These are phyloP conservation scores for Hypocreales sp. DNA, from an alignment of 2,329 filamentous ascomycete genomes.

Conservation along the genomic window DNA sequence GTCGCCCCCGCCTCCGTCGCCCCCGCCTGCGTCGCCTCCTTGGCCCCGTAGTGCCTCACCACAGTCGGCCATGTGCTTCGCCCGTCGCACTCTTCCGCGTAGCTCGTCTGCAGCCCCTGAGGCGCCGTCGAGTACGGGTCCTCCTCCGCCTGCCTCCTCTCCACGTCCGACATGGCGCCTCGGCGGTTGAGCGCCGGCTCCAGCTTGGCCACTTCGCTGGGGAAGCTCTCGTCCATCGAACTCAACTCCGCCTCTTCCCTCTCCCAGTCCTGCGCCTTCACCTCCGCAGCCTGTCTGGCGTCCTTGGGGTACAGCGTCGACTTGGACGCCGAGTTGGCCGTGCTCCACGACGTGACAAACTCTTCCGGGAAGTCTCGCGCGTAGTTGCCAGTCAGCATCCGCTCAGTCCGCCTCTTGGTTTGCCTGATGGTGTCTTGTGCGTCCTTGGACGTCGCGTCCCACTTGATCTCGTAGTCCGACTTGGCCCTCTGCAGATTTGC, in stretches of 20 bases:
- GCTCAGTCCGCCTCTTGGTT: not conserved
- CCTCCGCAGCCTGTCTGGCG: no score
- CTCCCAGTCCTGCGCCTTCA: slow-evolving; percentile 3
- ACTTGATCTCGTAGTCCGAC: slow-evolving; percentile 4
- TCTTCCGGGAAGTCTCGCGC: slow-evolving; percentile 37
- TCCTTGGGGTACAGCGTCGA: slow-evolving; percentile 10
- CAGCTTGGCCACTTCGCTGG: slow-evolving; percentile 9
- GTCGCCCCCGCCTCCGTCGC: not conserved
- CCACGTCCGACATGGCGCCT: slow-evolving; percentile 2
- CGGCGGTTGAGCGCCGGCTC: slow-evolving; percentile 16
- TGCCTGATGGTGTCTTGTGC: slow-evolving; percentile 1
- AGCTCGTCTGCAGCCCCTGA: slow-evolving; percentile 32
- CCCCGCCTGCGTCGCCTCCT: slow-evolving; percentile 1
- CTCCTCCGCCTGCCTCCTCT: slow-evolving; percentile 7
- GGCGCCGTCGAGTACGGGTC: slow-evolving; percentile 28
- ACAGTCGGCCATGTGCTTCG: slow-evolving; percentile 17
- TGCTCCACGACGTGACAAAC: slow-evolving; percentile 26
- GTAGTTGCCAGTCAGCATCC: slow-evolving; percentile 29
- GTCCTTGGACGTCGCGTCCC: slow-evolving; percentile 3
- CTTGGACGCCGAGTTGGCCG: slow-evolving; percentile 10
- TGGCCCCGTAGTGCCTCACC: slow-evolving; percentile 15
- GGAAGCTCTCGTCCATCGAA: slow-evolving; percentile 27
- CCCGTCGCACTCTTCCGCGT: slow-evolving; percentile 24
- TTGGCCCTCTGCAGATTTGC: slow-evolving; percentile 5
- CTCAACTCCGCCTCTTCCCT: slow-evolving; percentile 15